These are phyloP conservation scores for Tylopilus cervinicoccineus DNA, from an alignment of 768 basidiomycete genomes.

Conservation along the genomic window DNA sequence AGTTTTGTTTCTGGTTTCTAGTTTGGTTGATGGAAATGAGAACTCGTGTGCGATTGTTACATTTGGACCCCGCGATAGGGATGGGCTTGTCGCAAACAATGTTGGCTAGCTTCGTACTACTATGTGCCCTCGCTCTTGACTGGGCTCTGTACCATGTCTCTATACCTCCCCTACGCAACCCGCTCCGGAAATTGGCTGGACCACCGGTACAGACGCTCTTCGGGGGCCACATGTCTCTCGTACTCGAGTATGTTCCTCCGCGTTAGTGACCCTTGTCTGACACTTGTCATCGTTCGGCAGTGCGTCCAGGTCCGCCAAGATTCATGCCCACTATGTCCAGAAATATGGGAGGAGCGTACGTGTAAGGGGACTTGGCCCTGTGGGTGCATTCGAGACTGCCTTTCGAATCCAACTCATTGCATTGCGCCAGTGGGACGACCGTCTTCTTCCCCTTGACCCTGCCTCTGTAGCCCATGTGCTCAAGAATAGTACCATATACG, in stretches of 20 bases:
- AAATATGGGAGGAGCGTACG: constrained; percentile 69
- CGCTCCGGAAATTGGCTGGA: constrained; percentile 55
- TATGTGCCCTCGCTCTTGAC: constrained; percentile 12
- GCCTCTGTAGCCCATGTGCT: constrained; percentile 69
- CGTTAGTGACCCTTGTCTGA: neutral
- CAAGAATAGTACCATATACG: constrained; percentile 66
- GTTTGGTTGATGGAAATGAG: neutral
- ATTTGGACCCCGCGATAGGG: too few species aligned
- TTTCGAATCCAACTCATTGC: constrained; percentile 9
- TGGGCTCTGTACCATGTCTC: constrained; percentile 27
- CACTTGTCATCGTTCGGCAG: constrained; percentile 29
- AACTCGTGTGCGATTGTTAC: neutral
- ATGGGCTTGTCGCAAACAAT: neutral
- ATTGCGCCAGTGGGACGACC: constrained; percentile 60
- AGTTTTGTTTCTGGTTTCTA: constrained; percentile 29
- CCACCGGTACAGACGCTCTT: constrained; percentile 51
- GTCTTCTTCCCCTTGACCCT: constrained; percentile 81
- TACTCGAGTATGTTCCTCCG: constrained; percentile 51
- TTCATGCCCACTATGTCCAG: constrained; percentile 50
- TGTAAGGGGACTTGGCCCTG: constrained; percentile 64
- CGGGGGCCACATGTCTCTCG: constrained; percentile 47
- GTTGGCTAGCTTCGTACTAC: constrained; percentile 7
- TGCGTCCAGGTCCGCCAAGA: constrained; percentile 48
- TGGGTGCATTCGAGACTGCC: constrained; percentile 35
- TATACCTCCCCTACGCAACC: constrained; percentile 32